Evolutionary conservation across 2,329 filamentous ascomycete genomes (phyloP), one percentile per base, ranked within the genome.

Genomic region (Sporothrix schenckii): DNA sequence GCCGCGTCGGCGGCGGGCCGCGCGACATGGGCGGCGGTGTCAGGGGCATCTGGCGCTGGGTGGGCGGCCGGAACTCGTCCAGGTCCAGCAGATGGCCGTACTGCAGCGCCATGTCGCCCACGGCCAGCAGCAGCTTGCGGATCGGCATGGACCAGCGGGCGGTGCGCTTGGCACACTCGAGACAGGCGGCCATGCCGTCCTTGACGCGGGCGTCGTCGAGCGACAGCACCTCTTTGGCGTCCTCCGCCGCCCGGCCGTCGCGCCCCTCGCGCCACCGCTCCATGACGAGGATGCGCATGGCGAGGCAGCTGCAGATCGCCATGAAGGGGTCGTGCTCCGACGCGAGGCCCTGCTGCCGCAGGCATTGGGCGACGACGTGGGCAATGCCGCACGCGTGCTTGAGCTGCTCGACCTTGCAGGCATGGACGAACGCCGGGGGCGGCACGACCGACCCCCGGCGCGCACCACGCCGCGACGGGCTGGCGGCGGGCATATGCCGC

Each of bases 71-170:
- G 3, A 68, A 47, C 30, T 44, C 50, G n/a, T 68, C 50, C 2
- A 68, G 19, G 52, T 68, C 66, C n/a, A 68, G 27, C n/a, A 39
- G n/a, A 14, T 68, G 52, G 34, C 66, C 66, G 21, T 68, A 56
- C 52, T 56, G 66, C 6, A 39, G 34, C 21, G 66, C 52, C 50
- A 68, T 13, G 39, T 68, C 66, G n/a, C 34, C 66, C 6, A 68
- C 66, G 34, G 66, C 66, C 50, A 68, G 66, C 50, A 68, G 14
- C 49, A 68, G 39, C 16, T 50, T 34, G n/a, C 52, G 50, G 21
- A 68, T 56, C 21, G 66, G 66, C 50, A 68, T 47, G n/a, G 66
- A 68, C 66, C 66, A 68, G 30, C 66, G 50, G 5, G 66, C 66
- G 2, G 66, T 68, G 14, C 50, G n/a, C 34, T 68, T 56, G 39